Percentiles rank a stretch among this genome's conserved stretches.
Conservation (phyloP, 2,329 filamentous ascomycete species). For the Neopestalotiopsis sp. region DNA sequence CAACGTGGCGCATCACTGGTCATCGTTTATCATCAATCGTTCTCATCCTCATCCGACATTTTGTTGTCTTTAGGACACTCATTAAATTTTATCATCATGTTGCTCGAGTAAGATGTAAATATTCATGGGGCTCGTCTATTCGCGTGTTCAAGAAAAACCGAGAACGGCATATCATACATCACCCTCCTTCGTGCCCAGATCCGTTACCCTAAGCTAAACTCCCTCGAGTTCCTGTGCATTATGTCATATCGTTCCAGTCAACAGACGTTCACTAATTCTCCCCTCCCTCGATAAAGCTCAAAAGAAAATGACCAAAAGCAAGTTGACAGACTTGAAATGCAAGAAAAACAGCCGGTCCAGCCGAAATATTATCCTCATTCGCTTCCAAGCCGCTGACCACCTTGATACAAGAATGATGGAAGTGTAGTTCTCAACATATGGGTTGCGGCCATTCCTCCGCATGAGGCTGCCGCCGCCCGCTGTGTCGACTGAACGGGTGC, state of each 20-base stretch:
- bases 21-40: too few species aligned
- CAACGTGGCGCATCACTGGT: too few species aligned
- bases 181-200: slow-evolving; percentile 2
- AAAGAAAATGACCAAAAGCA: slow-evolving; percentile 4
- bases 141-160: slow-evolving; percentile 14
- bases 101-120: slow-evolving; percentile 48
- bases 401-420: slow-evolving; percentile 4
- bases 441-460: not conserved
- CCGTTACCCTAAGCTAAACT: not conserved
- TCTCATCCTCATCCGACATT: too few species aligned
- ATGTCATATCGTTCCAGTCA: slow-evolving; percentile 7
- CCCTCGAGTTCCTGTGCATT: slow-evolving; percentile 3
- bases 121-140: slow-evolving; percentile 21
- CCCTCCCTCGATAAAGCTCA: not conserved
- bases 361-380: slow-evolving; percentile 22
- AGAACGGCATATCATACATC: slow-evolving; percentile 1
- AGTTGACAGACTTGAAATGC: slow-evolving; percentile 13
- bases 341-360: slow-evolving; percentile 30
- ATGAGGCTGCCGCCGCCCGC: not conserved
- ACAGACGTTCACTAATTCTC: not conserved
- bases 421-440: slow-evolving; percentile 1
- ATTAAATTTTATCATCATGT: slow-evolving; percentile 25
- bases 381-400: not conserved
- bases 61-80: too few species aligned
- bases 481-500: not conserved